Evolutionary conservation across 176 grass and related monocot genomes (phyloP).

Genomic region (Oryza australiensis): DNA sequence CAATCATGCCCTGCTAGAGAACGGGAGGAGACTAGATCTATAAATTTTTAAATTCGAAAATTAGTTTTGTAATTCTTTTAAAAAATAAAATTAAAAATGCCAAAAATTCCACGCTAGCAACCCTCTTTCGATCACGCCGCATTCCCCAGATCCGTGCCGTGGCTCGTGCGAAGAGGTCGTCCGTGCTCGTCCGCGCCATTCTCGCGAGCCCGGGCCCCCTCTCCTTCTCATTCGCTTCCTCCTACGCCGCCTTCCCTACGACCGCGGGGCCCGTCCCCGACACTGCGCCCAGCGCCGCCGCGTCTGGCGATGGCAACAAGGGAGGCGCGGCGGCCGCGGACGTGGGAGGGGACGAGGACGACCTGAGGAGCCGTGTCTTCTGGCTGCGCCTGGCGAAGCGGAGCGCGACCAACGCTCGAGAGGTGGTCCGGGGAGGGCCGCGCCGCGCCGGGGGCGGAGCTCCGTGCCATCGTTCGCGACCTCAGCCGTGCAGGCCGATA

Average conservation of each 20-base stretch:
- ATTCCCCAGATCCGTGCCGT: conserved; percentile 39
- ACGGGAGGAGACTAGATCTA: too few species aligned
- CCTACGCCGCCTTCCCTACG: background rate
- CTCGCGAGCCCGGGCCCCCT: background rate
- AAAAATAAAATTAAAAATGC: too few species aligned
- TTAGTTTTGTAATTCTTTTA: too few species aligned
- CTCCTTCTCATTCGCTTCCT: conserved; percentile 40
- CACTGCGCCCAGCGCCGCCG: background rate
- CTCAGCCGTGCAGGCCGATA: conserved; percentile 61
- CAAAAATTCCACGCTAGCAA: too few species aligned
- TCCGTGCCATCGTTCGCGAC: conserved; percentile 62
- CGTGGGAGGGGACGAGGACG: conserved; percentile 32
- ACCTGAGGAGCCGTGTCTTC: conserved; percentile 67
- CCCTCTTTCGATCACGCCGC: too few species aligned
- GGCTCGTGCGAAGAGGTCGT: conserved; percentile 9
- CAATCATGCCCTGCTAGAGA: too few species aligned
- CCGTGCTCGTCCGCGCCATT: conserved; percentile 24
- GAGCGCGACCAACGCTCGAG: conserved; percentile 71
- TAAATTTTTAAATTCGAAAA: too few species aligned
- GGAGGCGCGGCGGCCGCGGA: background rate
- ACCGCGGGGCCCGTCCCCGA: background rate
- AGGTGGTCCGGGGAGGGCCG: conserved; percentile 66
- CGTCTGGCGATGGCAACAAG: conserved; percentile 12
- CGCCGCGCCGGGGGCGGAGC: conserved; percentile 38
- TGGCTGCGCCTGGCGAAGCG: conserved; percentile 69